Conservation (phyloP, 352 stramenopile species). For the Elongisporangium prolatum region DNA sequence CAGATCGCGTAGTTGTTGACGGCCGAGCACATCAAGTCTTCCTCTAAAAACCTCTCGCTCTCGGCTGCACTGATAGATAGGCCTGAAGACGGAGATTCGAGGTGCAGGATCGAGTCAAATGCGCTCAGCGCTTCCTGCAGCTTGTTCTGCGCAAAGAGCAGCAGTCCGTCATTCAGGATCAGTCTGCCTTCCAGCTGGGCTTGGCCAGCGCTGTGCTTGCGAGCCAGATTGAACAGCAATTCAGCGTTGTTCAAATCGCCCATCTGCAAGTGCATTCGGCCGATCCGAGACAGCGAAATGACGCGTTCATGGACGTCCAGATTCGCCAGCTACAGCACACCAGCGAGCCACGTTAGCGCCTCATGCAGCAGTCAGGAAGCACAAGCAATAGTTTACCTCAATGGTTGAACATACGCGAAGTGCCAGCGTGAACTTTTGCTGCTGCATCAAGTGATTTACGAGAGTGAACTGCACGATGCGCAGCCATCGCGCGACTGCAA, state of each 20-base stretch:
- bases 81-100: slow-evolving; percentile 10
- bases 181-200: slow-evolving; percentile 42
- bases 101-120: slow-evolving; percentile 63
- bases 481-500: slow-evolving; percentile 32
- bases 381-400: slow-evolving; percentile 26
- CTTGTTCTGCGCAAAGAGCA: slow-evolving; percentile 77
- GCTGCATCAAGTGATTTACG: slow-evolving; percentile 61
- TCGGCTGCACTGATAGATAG: slow-evolving; percentile 9
- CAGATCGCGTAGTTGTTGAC: slow-evolving; percentile 85
- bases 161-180: slow-evolving; percentile 67
- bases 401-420: slow-evolving; percentile 64
- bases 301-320: slow-evolving; percentile 38
- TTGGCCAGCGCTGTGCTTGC: slow-evolving; percentile 8
- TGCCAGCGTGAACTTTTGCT: slow-evolving; percentile 67
- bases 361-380: neutral
- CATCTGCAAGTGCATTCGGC: slow-evolving; percentile 73
- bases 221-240: slow-evolving; percentile 48
- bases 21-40: slow-evolving; percentile 60
- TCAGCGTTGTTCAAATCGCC: slow-evolving; percentile 54
- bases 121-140: slow-evolving; percentile 69
- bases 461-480: slow-evolving; percentile 62
- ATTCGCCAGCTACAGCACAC: slow-evolving; percentile 22
- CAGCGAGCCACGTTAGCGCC: neutral
- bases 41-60: slow-evolving; percentile 45
- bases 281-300: slow-evolving; percentile 52